phyloP scores from a whole-genome alignment of 2,329 filamentous ascomycete species.

The Harringtonia aguacate region DNA sequence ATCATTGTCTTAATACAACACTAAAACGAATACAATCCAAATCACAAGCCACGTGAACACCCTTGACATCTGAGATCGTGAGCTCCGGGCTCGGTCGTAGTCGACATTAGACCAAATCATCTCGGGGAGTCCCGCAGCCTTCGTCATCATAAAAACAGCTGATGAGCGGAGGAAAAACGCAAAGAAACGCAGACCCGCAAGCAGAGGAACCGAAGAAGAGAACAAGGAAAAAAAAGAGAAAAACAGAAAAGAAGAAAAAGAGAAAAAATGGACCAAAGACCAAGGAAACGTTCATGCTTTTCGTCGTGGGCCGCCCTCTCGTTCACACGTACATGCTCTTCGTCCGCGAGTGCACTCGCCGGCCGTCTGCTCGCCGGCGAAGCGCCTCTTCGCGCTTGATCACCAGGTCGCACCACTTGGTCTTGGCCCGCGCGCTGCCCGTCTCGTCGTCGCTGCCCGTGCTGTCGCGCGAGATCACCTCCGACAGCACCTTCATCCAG shows the following conservation, averaged over 20 bases:
- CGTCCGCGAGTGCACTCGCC: slow-evolving; percentile 42
- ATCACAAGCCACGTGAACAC: slow-evolving; percentile 4
- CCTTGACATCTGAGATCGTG: slow-evolving; percentile 1
- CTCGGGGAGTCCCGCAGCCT: background rate
- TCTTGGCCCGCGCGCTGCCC: slow-evolving; percentile 28
- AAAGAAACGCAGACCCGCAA: slow-evolving; percentile 12
- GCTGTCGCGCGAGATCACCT: slow-evolving; percentile 50
- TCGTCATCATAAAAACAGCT: slow-evolving; percentile 5
- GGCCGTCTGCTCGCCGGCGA: slow-evolving; percentile 41
- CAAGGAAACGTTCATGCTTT: slow-evolving; percentile 1
- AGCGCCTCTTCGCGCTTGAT: slow-evolving; percentile 52
- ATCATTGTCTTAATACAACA: slow-evolving; percentile 5
- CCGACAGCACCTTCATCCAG: slow-evolving; percentile 84
- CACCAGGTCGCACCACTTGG: slow-evolving; percentile 58
- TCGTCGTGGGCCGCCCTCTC: background rate
- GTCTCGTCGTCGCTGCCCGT: slow-evolving; percentile 31
- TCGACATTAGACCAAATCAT: slow-evolving; percentile 4
- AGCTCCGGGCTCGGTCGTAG: slow-evolving; percentile 9
- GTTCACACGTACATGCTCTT: slow-evolving; percentile 46
- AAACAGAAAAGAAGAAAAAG: slow-evolving; percentile 1
- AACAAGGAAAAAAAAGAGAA: background rate
- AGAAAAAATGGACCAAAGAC: slow-evolving; percentile 5
- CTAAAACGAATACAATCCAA: slow-evolving; percentile 9
- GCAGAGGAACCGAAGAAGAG: slow-evolving; percentile 6
- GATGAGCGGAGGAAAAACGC: slow-evolving; percentile 11